Base-by-base conservation (phyloP, 805 yeast species). In the Ogataea wickerhamii region DNA sequence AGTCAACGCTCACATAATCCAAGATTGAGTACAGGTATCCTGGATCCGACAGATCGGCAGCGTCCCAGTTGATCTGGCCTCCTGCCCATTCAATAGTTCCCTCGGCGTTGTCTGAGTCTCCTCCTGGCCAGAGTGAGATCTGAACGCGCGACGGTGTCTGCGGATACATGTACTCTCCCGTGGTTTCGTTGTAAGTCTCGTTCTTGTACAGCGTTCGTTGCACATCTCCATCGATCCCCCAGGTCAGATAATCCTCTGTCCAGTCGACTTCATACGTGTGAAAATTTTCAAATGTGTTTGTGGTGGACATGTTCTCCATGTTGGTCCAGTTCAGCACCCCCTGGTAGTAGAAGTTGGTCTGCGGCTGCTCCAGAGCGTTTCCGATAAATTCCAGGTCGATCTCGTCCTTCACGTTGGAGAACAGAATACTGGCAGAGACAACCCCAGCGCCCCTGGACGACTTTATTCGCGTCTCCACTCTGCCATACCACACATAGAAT, bases 361-460 rank as follows among this genome's bases (percentile, higher is more conserved):
- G 89, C 2, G 80, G 85, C 17, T 63, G 58, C 22, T 72, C 70
- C 53, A 85, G 63, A 54, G 83, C 76, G 53, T 74, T 74, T 42
- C 98, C 98, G 46, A 87, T 82, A 50, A 79, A 82, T 67, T 89
- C 96, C 56, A 64, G 80, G 73, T 89, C 97, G 52, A 88, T 74
- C 71, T 89, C 97, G 68, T 88, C 97, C 70, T 85, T 79, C 28
- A 82, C 87, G 57, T 85, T 84, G 6, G 95, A 85, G 62, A 78
- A 82, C 36, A 87, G 60, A 61, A 88, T 87, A 53, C 80, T 77
- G 21, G 95, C 89, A 12, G 94, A 73, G 41, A 88, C 74, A 25
- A 88, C 96, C 70, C 97, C 97, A 7, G 63, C 70, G 26, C 72
- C 73, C 55, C 78, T 85, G 1, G 96, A 83, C 0, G 91, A 68